Percentiles rank a stretch among this genome's conserved stretches.
Evolutionary conservation across 2,329 filamentous ascomycete genomes (phyloP).

Genomic region (Neonectria faginata): DNA sequence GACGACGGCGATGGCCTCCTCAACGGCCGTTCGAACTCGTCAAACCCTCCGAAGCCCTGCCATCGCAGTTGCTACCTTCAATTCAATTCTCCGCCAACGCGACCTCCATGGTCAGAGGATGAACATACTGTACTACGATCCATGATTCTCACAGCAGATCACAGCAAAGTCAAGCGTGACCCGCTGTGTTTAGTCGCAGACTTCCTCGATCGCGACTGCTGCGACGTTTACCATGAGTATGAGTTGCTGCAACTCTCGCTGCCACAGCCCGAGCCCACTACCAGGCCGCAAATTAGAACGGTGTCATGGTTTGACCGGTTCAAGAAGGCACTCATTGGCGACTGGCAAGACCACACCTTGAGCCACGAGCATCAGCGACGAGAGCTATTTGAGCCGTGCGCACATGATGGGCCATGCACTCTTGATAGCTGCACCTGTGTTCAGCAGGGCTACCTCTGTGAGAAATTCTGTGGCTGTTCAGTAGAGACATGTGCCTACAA

Average conservation of each 20-base stretch:
- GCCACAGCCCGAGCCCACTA: slow-evolving; percentile 41
- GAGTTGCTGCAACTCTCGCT: slow-evolving; percentile 41
- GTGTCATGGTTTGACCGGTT: slow-evolving; percentile 68
- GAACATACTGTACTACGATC: slow-evolving; percentile 62
- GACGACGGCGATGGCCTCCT: neutral
- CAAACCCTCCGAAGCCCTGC: slow-evolving; percentile 45
- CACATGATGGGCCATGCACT: slow-evolving; percentile 76
- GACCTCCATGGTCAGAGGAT: slow-evolving; percentile 59
- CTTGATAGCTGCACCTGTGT: slow-evolving; percentile 72
- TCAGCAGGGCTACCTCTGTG: slow-evolving; percentile 71
- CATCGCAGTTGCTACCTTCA: slow-evolving; percentile 57
- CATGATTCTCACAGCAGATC: slow-evolving; percentile 57
- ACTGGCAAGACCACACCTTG: slow-evolving; percentile 67
- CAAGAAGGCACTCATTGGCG: slow-evolving; percentile 64
- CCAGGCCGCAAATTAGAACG: slow-evolving; percentile 56
- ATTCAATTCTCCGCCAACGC: slow-evolving; percentile 39
- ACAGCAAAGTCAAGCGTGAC: slow-evolving; percentile 55
- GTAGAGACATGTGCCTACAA: slow-evolving; percentile 70
- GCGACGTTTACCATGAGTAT: slow-evolving; percentile 59
- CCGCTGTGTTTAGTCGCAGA: slow-evolving; percentile 63
- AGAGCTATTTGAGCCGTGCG: slow-evolving; percentile 72
- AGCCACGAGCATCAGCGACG: slow-evolving; percentile 68
- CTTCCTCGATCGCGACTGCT: slow-evolving; percentile 64
- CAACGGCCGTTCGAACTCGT: slow-evolving; percentile 30
- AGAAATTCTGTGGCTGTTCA: slow-evolving; percentile 76